Percentiles rank a stretch among this genome's conserved stretches.
Evolutionary conservation across 176 grass and related monocot genomes (phyloP).

Genomic region (Canna indica): DNA sequence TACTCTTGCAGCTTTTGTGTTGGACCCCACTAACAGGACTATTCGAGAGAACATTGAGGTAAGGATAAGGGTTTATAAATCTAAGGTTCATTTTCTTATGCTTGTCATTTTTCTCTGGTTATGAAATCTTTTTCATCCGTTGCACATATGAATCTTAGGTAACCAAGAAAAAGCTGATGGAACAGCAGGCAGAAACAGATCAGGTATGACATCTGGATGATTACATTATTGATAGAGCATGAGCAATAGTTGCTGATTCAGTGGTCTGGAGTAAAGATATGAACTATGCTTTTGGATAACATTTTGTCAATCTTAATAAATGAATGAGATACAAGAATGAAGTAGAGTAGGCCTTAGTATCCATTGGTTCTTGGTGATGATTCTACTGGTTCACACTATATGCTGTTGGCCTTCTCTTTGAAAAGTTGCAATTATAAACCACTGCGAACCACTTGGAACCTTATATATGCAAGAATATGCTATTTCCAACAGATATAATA

Average conservation of each 20-base stretch:
- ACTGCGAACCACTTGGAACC: not conserved
- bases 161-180: constrained; percentile 42
- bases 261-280: no score
- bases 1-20: constrained; percentile 34
- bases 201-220: not conserved
- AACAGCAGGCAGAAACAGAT: constrained; percentile 27
- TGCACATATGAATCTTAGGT: constrained; percentile 34
- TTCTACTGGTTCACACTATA: no score
- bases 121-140: not conserved
- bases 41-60: constrained; percentile 72
- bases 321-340: no score
- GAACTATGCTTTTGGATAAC: no score
- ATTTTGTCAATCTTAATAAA: no score
- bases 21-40: constrained; percentile 69
- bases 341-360: no score
- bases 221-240: no score
- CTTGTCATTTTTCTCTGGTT: not conserved
- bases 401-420: no score
- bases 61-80: not conserved
- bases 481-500: not conserved
- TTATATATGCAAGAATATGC: not conserved
- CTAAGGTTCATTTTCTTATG: no score
- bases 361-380: no score
- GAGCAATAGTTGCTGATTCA: no score
- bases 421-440: no score